Conservation (phyloP, 1,139 yeast species). For the Kluyveromyces marxianus region DNA sequence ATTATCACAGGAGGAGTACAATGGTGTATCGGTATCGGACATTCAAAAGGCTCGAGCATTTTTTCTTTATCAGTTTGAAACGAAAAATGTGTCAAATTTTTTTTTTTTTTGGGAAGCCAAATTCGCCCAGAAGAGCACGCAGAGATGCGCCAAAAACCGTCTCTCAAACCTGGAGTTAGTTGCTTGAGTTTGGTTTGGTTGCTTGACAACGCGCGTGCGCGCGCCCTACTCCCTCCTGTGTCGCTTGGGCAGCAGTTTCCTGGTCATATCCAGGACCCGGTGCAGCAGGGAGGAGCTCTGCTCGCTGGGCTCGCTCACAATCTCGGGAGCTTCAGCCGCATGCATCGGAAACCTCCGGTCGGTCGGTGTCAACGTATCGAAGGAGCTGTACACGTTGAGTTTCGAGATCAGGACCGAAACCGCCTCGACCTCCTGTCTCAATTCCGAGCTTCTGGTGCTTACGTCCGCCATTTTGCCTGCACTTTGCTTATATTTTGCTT, state of each 20-base stretch:
- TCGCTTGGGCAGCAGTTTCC: conserved; percentile 5
- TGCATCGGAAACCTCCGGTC: background rate
- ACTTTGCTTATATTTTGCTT: too few relatives aligned
- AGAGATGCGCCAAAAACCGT: too few relatives aligned
- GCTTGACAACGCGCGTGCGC: too few relatives aligned
- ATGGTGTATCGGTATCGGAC: too few relatives aligned
- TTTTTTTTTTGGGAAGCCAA: too few relatives aligned
- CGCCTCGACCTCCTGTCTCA: background rate
- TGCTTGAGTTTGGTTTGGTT: too few relatives aligned
- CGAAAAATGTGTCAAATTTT: too few relatives aligned
- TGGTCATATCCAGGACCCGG: conserved; percentile 1
- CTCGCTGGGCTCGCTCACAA: background rate
- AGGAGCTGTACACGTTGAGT: background rate
- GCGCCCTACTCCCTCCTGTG: background rate
- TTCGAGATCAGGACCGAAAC: conserved; percentile 1
- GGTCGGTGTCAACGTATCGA: background rate
- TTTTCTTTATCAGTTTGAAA: too few relatives aligned
- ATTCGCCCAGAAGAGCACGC: too few relatives aligned
- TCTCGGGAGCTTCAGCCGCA: background rate
- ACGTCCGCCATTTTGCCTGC: background rate
- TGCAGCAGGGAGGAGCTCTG: background rate
- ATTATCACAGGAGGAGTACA: too few relatives aligned
- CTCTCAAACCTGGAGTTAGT: too few relatives aligned
- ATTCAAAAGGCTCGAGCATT: too few relatives aligned
- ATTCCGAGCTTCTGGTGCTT: background rate